These are phyloP conservation scores for Fusarium devonianum DNA, from an alignment of 2,329 filamentous ascomycete species.

Conservation along the genomic window DNA sequence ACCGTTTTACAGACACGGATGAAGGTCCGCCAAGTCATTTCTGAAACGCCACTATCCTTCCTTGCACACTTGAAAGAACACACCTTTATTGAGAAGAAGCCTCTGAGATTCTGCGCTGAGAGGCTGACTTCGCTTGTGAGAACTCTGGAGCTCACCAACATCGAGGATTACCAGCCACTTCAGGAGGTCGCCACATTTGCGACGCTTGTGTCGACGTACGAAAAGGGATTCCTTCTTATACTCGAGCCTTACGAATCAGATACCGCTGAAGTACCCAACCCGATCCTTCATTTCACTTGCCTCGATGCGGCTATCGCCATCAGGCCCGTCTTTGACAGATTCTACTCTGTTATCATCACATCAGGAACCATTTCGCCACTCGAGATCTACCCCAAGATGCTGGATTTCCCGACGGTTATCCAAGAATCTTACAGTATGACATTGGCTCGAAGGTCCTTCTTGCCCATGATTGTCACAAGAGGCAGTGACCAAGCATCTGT, in stretches of 20 bases:
- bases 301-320: slow-evolving; percentile 98
- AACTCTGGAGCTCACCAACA: slow-evolving; percentile 94
- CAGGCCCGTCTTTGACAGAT: slow-evolving; percentile 95
- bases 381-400: slow-evolving; percentile 99
- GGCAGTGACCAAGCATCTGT: slow-evolving; percentile 94
- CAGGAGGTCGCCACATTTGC: slow-evolving; percentile 98
- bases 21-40: slow-evolving; percentile 97
- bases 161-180: slow-evolving; percentile 95
- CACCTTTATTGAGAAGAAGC: slow-evolving; percentile 97
- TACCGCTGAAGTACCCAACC: slow-evolving; percentile 93
- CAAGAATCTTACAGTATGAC: slow-evolving; percentile 99
- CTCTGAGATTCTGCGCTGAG: slow-evolving; percentile 92
- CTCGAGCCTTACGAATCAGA: slow-evolving; percentile 98
- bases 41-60: slow-evolving; percentile 94
- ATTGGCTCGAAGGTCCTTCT: slow-evolving; percentile 88
- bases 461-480: slow-evolving; percentile 96
- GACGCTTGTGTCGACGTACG: slow-evolving; percentile 93
- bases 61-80: slow-evolving; percentile 91
- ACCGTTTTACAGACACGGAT: slow-evolving; percentile 78
- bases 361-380: slow-evolving; percentile 96
- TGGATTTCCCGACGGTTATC: slow-evolving; percentile 89
- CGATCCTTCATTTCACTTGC: slow-evolving; percentile 95
- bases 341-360: slow-evolving; percentile 97
- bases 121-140: slow-evolving; percentile 91
- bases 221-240: slow-evolving; percentile 94